phyloP scores from a whole-genome alignment of 352 stramenopile species.

The Pythium sukuiense region DNA sequence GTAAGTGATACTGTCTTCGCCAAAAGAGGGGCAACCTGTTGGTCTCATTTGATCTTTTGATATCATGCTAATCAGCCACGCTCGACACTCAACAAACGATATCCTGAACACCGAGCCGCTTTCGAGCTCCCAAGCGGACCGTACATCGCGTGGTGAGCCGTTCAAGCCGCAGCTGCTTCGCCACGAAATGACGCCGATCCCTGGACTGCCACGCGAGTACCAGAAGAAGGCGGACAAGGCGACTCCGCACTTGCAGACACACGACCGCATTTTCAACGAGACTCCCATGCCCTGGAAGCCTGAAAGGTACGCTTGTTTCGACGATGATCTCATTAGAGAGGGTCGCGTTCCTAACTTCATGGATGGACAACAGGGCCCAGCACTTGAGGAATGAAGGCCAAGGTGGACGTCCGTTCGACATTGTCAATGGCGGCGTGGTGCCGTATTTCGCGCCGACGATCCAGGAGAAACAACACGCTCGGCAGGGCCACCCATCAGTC shows the following conservation, averaged over 20 bases:
- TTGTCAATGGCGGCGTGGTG: slow-evolving; percentile 63
- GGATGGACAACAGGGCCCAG: slow-evolving; percentile 49
- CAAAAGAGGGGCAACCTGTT: too few relatives aligned
- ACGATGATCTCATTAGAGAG: neutral
- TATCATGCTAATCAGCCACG: slow-evolving; percentile 30
- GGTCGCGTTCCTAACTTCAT: neutral
- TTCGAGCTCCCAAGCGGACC: slow-evolving; percentile 16
- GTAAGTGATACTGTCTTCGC: too few relatives aligned
- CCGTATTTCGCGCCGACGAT: slow-evolving; percentile 63
- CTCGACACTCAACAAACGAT: slow-evolving; percentile 55
- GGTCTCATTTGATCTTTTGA: too few relatives aligned
- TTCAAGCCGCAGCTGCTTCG: slow-evolving; percentile 54
- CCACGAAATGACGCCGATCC: slow-evolving; percentile 35
- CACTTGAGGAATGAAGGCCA: slow-evolving; percentile 74
- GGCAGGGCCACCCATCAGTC: slow-evolving; percentile 70
- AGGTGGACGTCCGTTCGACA: slow-evolving; percentile 57
- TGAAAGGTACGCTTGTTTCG: slow-evolving; percentile 36
- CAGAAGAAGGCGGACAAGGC: slow-evolving; percentile 48
- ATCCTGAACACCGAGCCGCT: slow-evolving; percentile 37
- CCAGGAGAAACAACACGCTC: slow-evolving; percentile 58
- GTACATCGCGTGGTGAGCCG: slow-evolving; percentile 28
- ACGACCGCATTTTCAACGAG: slow-evolving; percentile 74
- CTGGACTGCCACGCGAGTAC: slow-evolving; percentile 46
- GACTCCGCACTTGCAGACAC: slow-evolving; percentile 46
- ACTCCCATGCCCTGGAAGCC: slow-evolving; percentile 52